These are phyloP conservation scores for Leccinum subrobustum DNA, from an alignment of 1,284 basidiomycete genomes.

Conservation along the genomic window DNA sequence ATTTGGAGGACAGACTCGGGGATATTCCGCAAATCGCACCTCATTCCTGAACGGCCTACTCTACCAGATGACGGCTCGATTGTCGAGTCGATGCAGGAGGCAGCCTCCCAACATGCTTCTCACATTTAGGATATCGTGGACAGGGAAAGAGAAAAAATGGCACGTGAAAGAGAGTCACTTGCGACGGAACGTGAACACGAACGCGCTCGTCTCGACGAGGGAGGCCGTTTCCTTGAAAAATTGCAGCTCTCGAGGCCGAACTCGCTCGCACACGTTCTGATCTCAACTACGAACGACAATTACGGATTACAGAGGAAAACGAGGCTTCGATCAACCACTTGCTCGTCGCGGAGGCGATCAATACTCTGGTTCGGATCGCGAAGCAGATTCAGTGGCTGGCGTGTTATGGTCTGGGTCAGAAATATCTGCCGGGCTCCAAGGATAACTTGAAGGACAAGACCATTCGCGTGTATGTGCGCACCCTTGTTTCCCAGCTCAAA, in stretches of 20 bases:
- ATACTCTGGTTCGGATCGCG: no score
- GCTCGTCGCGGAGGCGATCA: no score
- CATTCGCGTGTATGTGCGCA: no score
- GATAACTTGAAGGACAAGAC: no score
- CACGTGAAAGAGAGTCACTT: no score
- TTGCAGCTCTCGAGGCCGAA: constrained; percentile 60
- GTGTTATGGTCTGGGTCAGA: no score
- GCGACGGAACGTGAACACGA: no score
- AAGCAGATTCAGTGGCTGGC: no score
- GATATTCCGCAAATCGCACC: constrained; percentile 24
- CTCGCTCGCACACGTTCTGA: constrained; percentile 55
- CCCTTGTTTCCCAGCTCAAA: no score
- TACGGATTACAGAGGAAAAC: constrained; percentile 54
- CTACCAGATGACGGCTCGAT: constrained; percentile 28
- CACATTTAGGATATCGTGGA: constrained; percentile 44
- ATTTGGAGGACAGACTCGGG: constrained; percentile 44
- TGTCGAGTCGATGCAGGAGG: constrained; percentile 45
- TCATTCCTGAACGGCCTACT: constrained; percentile 23
- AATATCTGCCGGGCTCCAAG: no score
- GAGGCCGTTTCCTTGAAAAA: constrained; percentile 31
- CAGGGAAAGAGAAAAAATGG: no score
- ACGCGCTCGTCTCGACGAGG: no score
- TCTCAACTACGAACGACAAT: constrained; percentile 52
- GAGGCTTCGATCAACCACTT: constrained; percentile 36
- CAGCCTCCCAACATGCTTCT: constrained; percentile 49